Evolutionary conservation across 176 grass and related monocot species (phyloP).

Genomic region (Guadua angustifolia): DNA sequence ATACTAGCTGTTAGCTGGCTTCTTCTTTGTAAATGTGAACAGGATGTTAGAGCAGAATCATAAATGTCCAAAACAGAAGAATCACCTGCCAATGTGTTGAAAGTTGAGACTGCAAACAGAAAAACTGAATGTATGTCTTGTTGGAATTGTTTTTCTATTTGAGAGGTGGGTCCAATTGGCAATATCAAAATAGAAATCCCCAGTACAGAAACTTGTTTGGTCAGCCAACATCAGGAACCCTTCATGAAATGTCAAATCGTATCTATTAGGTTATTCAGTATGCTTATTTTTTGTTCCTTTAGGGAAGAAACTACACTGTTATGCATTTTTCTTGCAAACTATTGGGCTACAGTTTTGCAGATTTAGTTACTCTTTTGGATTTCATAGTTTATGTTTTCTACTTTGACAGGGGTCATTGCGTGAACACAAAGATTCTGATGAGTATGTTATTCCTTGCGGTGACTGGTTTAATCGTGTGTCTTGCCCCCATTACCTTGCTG

Average conservation of each 20-base stretch:
- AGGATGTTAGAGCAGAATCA: neutral
- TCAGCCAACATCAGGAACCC: constrained; percentile 17
- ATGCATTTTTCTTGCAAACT: constrained; percentile 6
- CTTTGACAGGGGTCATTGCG: constrained; percentile 83
- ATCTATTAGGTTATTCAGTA: neutral
- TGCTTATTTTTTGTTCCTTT: constrained; percentile 23
- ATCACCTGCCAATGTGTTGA: neutral
- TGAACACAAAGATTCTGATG: constrained; percentile 69
- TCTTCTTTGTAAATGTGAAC: constrained; percentile 10
- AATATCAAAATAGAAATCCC: neutral
- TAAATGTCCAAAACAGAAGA: neutral
- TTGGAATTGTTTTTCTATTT: constrained; percentile 15
- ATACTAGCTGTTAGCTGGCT: constrained; percentile 18
- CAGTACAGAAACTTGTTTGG: constrained; percentile 24
- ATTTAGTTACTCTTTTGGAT: constrained; percentile 25
- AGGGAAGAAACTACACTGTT: constrained; percentile 4
- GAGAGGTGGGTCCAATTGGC: neutral
- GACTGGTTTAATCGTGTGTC: constrained; percentile 93
- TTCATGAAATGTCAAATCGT: constrained; percentile 2
- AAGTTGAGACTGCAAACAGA: neutral
- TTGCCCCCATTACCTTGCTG: constrained; percentile 90
- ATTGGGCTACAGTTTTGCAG: neutral
- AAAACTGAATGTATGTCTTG: constrained; percentile 20
- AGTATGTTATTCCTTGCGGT: constrained; percentile 83
- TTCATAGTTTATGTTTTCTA: constrained; percentile 38